These are phyloP conservation scores for Cucurbita moschata DNA, from an alignment of 306 rosid genomes.

Conservation along the genomic window DNA sequence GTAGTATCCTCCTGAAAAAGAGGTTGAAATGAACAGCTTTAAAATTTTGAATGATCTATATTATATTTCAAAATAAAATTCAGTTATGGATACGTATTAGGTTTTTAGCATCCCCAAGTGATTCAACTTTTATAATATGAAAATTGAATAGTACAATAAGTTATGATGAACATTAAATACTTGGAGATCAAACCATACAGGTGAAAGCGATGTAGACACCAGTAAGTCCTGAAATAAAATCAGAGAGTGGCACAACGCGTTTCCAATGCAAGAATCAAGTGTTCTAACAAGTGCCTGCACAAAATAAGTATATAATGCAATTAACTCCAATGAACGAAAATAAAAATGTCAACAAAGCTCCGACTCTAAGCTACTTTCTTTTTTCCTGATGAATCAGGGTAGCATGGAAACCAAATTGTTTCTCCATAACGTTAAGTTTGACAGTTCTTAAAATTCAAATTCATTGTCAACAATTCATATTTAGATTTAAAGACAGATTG, in stretches of 20 bases:
- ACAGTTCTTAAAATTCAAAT: neutral
- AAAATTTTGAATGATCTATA: neutral
- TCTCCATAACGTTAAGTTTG: neutral
- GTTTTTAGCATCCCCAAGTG: neutral
- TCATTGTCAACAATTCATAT: neutral
- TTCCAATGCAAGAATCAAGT: slow-evolving; percentile 72
- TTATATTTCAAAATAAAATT: neutral
- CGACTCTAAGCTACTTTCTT: neutral
- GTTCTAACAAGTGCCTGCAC: slow-evolving; percentile 80
- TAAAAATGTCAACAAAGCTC: neutral
- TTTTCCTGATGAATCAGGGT: neutral
- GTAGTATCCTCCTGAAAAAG: slow-evolving; percentile 73
- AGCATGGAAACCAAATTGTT: neutral
- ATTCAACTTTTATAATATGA: neutral
- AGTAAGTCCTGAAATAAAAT: slow-evolving; percentile 83
- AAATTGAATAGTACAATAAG: neutral
- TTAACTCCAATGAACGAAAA: slow-evolving; percentile 8
- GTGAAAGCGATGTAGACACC: slow-evolving; percentile 89
- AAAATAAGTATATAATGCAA: slow-evolving; percentile 4
- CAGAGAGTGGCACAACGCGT: slow-evolving; percentile 60
- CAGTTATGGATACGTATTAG: neutral
- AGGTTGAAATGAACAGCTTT: neutral
- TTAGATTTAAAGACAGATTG: neutral
- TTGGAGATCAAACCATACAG: slow-evolving; percentile 54
- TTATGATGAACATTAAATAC: neutral